Base-by-base conservation (phyloP, 2,329 filamentous ascomycete genomes). In the Cercospora sp. region DNA sequence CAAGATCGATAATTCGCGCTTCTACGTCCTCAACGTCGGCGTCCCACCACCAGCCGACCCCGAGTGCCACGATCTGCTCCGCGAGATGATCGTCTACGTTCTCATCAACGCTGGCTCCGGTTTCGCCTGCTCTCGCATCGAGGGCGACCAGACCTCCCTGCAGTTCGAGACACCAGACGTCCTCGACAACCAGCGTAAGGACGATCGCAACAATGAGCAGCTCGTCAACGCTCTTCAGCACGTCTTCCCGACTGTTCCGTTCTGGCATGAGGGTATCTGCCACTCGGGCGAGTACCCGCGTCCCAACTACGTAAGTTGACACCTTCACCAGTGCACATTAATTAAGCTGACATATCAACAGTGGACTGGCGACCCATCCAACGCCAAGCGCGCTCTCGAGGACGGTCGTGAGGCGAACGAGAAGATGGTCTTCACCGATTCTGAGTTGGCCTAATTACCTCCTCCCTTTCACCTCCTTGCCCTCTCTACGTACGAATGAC, bases 1-100 rank as follows among this genome's bases (percentile, higher is more conserved):
- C 48, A 55, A 55, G 48, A 55, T 55, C 23, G 48, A 55, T 23
- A 55, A 55, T 23, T 55, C 48, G 23, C 48, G 48, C 48, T 55
- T 28, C 48, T 55, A 55, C 48, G 26, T 26, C 48, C 23, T 55
- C 23, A 55, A 55, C 6, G 16, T 55, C 23, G 48, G 48, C 48
- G 48, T 55, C 13, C 48, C 48, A 55, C 48, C 48, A 55, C 48
- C 48, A 28, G 48, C 48, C 13, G 48, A 55, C 23, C 48, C 48
- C 23, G 48, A 55, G 23, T 55, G 48, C 23, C 48, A 28, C 23
- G 48, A 55, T 10, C 20, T 55, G 48, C 23, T 55, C 26, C 48
- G 23, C 12, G 48, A 55, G 23, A 55, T 55, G 48, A 28, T 55
- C 13, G 48, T 55, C 20, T 55, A 55, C 23, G 48, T 55, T 1